A percentile compares a stretch with the other conserved stretches of the same genome.
Evolutionary conservation across 2,329 filamentous ascomycete genomes (phyloP).

Genomic region (Diaporthe batatas): DNA sequence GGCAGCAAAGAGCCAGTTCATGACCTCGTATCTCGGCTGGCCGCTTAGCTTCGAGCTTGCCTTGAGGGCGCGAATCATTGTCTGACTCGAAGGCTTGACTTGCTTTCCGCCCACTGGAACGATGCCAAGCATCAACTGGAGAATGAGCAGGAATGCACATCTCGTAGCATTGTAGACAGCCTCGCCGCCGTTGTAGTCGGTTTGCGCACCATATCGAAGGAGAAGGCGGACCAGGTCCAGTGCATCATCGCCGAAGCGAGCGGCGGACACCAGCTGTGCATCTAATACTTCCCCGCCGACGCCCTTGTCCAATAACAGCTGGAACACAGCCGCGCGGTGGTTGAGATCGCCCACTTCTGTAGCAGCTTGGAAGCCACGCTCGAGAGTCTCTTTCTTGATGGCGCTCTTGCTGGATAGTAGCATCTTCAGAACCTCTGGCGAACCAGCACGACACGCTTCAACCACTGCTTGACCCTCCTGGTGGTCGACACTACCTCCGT

Average conservation of each 20-base stretch:
- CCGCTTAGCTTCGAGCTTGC: conserved; percentile 65
- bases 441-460: conserved; percentile 66
- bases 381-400: conserved; percentile 58
- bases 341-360: conserved; percentile 65
- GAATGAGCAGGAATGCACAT: conserved; percentile 62
- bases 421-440: conserved; percentile 63
- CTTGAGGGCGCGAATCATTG: conserved; percentile 65
- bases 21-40: conserved; percentile 62
- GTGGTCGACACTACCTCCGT: conserved; percentile 65
- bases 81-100: conserved; percentile 61
- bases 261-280: conserved; percentile 65
- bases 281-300: conserved; percentile 65
- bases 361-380: conserved; percentile 67
- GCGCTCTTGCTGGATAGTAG: conserved; percentile 59
- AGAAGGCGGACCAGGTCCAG: conserved; percentile 64
- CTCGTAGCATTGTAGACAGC: conserved; percentile 67
- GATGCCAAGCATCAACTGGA: conserved; percentile 66
- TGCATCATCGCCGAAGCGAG: conserved; percentile 63
- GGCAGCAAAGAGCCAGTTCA: conserved; percentile 65
- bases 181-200: conserved; percentile 68
- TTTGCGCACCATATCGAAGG: conserved; percentile 65
- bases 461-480: conserved; percentile 67
- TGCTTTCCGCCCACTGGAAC: conserved; percentile 56
- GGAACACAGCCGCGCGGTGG: conserved; percentile 63
- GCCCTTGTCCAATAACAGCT: conserved; percentile 63